phyloP scores from a whole-genome alignment of 805 yeast genomes.

The Wickerhamiella dianesei region DNA sequence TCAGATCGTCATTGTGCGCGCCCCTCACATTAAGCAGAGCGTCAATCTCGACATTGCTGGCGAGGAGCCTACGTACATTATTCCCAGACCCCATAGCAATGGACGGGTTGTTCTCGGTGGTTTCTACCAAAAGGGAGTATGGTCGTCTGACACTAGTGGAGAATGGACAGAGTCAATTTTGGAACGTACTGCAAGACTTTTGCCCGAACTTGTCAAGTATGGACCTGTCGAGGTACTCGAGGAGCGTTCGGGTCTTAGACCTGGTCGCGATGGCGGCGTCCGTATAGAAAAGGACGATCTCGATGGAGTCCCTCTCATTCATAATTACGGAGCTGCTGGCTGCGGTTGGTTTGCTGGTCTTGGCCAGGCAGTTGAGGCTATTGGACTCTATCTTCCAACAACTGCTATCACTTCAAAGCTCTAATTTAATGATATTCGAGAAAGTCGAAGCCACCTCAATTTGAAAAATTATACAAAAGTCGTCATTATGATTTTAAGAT shows the following conservation, averaged over 20 bases:
- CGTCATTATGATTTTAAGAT: too few relatives aligned
- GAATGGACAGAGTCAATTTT: constrained; percentile 49
- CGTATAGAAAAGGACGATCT: constrained; percentile 45
- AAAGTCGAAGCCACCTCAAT: too few relatives aligned
- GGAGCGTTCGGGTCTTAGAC: constrained; percentile 63
- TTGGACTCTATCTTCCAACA: constrained; percentile 15
- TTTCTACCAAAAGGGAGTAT: constrained; percentile 47
- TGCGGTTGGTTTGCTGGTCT: constrained; percentile 65
- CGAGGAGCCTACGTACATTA: constrained; percentile 44
- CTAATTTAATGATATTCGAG: too few relatives aligned
- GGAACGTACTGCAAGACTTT: constrained; percentile 39
- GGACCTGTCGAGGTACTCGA: constrained; percentile 34
- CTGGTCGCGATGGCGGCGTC: constrained; percentile 62
- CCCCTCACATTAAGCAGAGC: constrained; percentile 54
- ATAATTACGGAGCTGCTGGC: constrained; percentile 68
- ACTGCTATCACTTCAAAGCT: background rate
- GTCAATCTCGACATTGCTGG: constrained; percentile 16
- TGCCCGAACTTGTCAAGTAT: constrained; percentile 30
- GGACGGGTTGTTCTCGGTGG: constrained; percentile 69
- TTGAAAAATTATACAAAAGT: too few relatives aligned
- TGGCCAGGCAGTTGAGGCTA: constrained; percentile 42
- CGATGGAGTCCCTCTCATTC: constrained; percentile 38
- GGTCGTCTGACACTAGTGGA: constrained; percentile 45
- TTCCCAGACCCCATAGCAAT: constrained; percentile 55
- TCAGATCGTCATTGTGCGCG: constrained; percentile 59